phyloP scores from a whole-genome alignment of 2,329 filamentous ascomycete genomes.

The Davidsoniella eucalypti region DNA sequence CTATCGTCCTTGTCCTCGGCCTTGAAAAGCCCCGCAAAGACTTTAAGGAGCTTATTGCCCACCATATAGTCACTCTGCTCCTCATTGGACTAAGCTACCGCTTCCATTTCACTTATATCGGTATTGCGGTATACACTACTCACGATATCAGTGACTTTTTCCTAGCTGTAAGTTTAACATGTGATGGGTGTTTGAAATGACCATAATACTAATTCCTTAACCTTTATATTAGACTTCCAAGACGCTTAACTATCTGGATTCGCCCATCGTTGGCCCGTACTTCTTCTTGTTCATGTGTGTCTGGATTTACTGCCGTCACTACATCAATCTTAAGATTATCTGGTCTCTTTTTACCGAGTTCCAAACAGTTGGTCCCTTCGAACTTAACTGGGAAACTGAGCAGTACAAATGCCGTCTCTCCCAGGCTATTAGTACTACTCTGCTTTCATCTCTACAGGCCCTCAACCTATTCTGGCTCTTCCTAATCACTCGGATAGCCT shows the following conservation, averaged over 20 bases:
- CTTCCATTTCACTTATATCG: constrained; percentile 95
- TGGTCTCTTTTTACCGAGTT: constrained; percentile 62
- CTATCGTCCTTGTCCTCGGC: constrained; percentile 69
- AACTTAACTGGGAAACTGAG: constrained; percentile 57
- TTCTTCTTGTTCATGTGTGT: constrained; percentile 65
- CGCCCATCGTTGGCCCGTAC: constrained; percentile 62
- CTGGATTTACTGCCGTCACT: constrained; percentile 86
- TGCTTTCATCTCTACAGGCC: constrained; percentile 53
- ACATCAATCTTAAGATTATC: constrained; percentile 63
- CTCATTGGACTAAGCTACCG: constrained; percentile 79
- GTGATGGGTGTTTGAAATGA: background rate
- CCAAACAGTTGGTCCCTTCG: constrained; percentile 55
- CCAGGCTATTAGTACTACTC: constrained; percentile 47
- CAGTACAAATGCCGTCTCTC: constrained; percentile 63
- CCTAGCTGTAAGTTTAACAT: constrained; percentile 51
- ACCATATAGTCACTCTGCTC: constrained; percentile 76
- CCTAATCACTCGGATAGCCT: constrained; percentile 59
- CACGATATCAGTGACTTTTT: constrained; percentile 94
- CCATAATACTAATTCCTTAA: background rate
- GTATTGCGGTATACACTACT: constrained; percentile 81
- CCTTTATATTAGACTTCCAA: constrained; percentile 54
- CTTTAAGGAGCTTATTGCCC: constrained; percentile 80
- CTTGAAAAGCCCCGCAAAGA: constrained; percentile 91
- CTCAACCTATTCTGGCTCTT: constrained; percentile 73
- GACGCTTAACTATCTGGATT: constrained; percentile 78